A percentile compares a stretch with the other conserved stretches of the same genome.
These are phyloP conservation scores for Catharanthus roseus DNA, from an alignment of 257 asterid species.

Conservation along the genomic window DNA sequence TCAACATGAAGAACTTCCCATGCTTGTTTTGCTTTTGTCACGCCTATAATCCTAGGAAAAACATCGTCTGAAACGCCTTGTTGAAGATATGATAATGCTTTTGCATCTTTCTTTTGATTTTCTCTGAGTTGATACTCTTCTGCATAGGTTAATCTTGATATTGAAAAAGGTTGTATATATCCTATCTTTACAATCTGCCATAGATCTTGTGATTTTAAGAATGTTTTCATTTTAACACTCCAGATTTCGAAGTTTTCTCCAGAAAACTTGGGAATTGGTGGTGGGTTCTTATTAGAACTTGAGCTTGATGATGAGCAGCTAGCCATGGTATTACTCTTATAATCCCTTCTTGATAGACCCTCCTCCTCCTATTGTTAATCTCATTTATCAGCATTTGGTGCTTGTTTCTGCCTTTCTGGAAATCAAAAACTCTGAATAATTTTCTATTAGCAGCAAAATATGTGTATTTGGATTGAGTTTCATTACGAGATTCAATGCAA, in stretches of 20 bases:
- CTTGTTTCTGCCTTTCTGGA: background rate
- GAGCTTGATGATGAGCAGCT: too few relatives aligned
- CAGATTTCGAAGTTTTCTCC: slow-evolving; percentile 10
- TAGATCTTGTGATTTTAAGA: slow-evolving; percentile 4
- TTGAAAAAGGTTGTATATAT: background rate
- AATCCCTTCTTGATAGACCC: too few relatives aligned
- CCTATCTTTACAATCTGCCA: slow-evolving; percentile 9
- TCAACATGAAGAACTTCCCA: slow-evolving; percentile 5
- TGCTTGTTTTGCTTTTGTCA: slow-evolving; percentile 5
- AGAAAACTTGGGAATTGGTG: slow-evolving; percentile 5
- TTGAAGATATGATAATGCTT: slow-evolving; percentile 6
- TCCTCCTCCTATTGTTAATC: too few relatives aligned
- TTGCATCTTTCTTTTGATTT: slow-evolving; percentile 4
- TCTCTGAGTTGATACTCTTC: background rate
- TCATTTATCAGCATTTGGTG: too few relatives aligned
- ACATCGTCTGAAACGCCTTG: slow-evolving; percentile 11
- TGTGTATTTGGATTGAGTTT: too few relatives aligned
- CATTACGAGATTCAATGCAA: too few relatives aligned
- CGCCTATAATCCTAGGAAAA: background rate
- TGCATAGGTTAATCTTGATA: background rate
- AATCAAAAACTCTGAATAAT: background rate
- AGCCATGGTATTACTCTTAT: background rate
- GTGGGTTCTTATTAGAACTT: background rate
- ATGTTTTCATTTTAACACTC: slow-evolving; percentile 7
- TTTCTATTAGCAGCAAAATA: too few relatives aligned